These are phyloP conservation scores for Lactifluus pinguis DNA, from an alignment of 768 basidiomycete species.

Conservation along the genomic window DNA sequence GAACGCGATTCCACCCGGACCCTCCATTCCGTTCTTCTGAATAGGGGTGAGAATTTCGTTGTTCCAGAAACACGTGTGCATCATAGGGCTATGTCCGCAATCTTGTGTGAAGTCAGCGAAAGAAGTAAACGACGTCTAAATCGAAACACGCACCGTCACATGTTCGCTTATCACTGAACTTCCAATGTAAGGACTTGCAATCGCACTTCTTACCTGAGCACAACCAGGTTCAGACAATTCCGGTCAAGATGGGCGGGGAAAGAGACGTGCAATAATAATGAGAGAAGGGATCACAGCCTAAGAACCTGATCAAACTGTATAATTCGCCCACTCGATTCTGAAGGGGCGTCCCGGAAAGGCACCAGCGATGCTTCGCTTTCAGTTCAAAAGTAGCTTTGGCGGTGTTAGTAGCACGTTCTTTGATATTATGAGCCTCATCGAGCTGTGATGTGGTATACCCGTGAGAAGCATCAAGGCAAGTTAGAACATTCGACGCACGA, in stretches of 20 bases:
- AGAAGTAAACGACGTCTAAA: neutral
- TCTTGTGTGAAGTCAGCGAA: slow-evolving; percentile 32
- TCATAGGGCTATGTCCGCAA: slow-evolving; percentile 80
- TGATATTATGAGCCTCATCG: slow-evolving; percentile 97
- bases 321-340: slow-evolving; percentile 99
- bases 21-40: slow-evolving; percentile 78
- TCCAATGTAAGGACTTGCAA: slow-evolving; percentile 96
- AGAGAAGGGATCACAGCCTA: slow-evolving; percentile 89
- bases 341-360: slow-evolving; percentile 90
- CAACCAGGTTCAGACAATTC: slow-evolving; percentile 1
- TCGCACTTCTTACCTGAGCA: slow-evolving; percentile 73
- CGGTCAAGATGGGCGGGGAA: neutral
- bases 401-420: slow-evolving; percentile 89
- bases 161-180: slow-evolving; percentile 67
- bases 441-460: slow-evolving; percentile 36
- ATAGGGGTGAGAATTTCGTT: slow-evolving; percentile 95
- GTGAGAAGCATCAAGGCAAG: slow-evolving; percentile 1
- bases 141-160: slow-evolving; percentile 63
- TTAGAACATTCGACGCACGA: slow-evolving; percentile 55
- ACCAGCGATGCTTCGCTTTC: slow-evolving; percentile 78
- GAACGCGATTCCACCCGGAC: slow-evolving; percentile 75
- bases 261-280: slow-evolving; percentile 76
- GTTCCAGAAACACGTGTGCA: slow-evolving; percentile 95
- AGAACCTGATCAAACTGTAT: slow-evolving; percentile 87
- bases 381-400: slow-evolving; percentile 96